Base-by-base conservation (phyloP, 306 rosid genomes). In the Crotalaria pallida region DNA sequence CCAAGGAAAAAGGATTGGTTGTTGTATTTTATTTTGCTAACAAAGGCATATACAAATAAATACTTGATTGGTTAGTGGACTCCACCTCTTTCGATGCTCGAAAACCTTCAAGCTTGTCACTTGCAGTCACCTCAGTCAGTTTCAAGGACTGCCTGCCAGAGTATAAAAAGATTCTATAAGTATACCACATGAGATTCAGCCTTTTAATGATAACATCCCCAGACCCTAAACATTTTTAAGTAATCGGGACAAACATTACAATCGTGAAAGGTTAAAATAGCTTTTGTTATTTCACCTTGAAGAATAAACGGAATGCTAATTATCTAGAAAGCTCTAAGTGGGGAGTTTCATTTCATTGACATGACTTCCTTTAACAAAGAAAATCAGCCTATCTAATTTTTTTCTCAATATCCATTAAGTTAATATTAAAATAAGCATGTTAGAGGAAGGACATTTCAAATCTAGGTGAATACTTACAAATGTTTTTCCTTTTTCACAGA, bases 11-110 rank as follows among this genome's bases (percentile, higher is more conserved):
- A n/a, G n/a, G n/a, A n/a, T n/a, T n/a, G n/a, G n/a, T n/a, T n/a
- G n/a, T n/a, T n/a, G n/a, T n/a, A n/a, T n/a, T n/a, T n/a, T 5
- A 13, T 58, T 49, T 38, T 38, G 67, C 43, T 56, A 40, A 5
- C 1, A 18, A 71, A 70, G 53, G 0, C 31, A 11, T 7, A 65
- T 65, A 74, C 18, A 72, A 65, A 61, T 60, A 16, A 31, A 53
- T 26, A 47, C 72, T 29, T 11, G 63, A 48, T 40, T 31, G 67
- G 24, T 68, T 77, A 41, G 58, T 58, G 73, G 34, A 74, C 56
- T 51, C 29, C 67, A 95, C 99, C 96, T 95, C 95, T 84, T 95
- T 95, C 68, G 96, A 84, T 69, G 99, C 97, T 77, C 99, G 86
- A 50, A 95, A 95, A 40, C 86, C 81, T 77, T 95, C 99, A 77